Conservation (phyloP, 495 filamentous ascomycete species). For the Geopyxis carbonaria region DNA sequence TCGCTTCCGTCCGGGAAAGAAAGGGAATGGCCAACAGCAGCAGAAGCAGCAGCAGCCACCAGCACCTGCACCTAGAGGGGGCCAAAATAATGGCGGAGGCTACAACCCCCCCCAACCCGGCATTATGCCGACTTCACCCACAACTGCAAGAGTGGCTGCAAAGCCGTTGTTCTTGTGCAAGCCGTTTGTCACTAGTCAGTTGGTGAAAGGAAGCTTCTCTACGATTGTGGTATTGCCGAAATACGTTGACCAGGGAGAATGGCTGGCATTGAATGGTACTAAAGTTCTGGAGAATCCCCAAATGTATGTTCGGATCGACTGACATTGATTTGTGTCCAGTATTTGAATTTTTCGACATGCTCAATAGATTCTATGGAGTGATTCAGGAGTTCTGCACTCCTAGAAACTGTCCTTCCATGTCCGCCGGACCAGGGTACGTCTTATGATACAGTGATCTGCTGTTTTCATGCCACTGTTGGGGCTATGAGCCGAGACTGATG, state of each 20-base stretch:
- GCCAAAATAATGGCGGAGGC: too few relatives aligned
- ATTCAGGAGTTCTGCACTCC: conserved; percentile 42
- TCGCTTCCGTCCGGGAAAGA: too few relatives aligned
- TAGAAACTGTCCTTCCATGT: conserved; percentile 54
- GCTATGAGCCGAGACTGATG: too few relatives aligned
- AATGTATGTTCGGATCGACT: neutral
- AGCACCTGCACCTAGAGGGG: too few relatives aligned
- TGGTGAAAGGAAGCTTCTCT: conserved; percentile 61
- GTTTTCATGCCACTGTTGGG: too few relatives aligned
- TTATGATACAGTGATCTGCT: conserved; percentile 4
- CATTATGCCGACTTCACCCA: conserved; percentile 3
- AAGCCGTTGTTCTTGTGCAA: conserved; percentile 25
- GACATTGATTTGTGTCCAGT: conserved; percentile 7
- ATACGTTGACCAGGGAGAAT: conserved; percentile 58
- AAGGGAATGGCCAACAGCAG: too few relatives aligned
- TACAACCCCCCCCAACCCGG: neutral
- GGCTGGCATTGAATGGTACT: conserved; percentile 40
- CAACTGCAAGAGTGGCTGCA: conserved; percentile 14
- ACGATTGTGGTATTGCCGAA: conserved; percentile 56
- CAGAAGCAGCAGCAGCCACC: too few relatives aligned
- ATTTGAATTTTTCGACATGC: conserved; percentile 26
- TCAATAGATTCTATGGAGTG: conserved; percentile 25
- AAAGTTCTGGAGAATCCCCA: conserved; percentile 3
- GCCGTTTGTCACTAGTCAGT: conserved; percentile 25
- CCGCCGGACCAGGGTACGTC: conserved; percentile 48